Evolutionary conservation across 768 basidiomycete species (phyloP), one percentile per base, ranked within the genome.

Genomic region (Chalciporus sphaerocephalus): DNA sequence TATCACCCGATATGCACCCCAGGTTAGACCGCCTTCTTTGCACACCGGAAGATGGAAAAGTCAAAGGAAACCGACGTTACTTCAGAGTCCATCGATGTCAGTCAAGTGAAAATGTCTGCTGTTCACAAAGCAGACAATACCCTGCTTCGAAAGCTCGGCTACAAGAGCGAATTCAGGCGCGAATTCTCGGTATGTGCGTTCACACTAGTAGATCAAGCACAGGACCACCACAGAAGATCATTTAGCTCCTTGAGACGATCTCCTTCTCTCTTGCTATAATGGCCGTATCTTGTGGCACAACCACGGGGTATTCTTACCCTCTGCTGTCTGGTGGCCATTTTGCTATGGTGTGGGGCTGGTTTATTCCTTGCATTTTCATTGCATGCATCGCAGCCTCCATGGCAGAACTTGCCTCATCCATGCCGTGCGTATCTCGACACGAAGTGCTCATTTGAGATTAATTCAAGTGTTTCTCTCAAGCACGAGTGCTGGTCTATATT

Each of bases 401-500:
- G 54, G 54, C 54, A 12, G 54, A 56, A 33, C 38, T 56, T 3
- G 53, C 53, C 6, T 54, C 55, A 10, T 55, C 55, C 13, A 56
- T 56, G 55, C 55, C 55, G 54, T 56, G 22, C 25, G 53, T 54
- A 12, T 15, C 37, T 23, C 27, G 16, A 20, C 18, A 47, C 30
- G 15, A n/a, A 27, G 35, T 25, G 11, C 8, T 13, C 16, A 5
- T 20, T 21, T 27, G 9, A 18, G 30, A 40, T 11, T 28, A 6
- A 25, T 18, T 20, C 16, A 9, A 25, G 11, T 33, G 18, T 13
- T 39, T 21, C 21, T 22, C 17, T 9, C 40, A 34, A 48, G 56
- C 33, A 61, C 59, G 33, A 60, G 56, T 24, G 56, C 59, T 11
- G 59, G 58, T n/a, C 42, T 61, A 13, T 62, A 60, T 18, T 59